A percentile compares a stretch with the other conserved stretches of the same genome.
Conservation (phyloP, 2,329 filamentous ascomycete genomes). For the Fusarium sp. region DNA sequence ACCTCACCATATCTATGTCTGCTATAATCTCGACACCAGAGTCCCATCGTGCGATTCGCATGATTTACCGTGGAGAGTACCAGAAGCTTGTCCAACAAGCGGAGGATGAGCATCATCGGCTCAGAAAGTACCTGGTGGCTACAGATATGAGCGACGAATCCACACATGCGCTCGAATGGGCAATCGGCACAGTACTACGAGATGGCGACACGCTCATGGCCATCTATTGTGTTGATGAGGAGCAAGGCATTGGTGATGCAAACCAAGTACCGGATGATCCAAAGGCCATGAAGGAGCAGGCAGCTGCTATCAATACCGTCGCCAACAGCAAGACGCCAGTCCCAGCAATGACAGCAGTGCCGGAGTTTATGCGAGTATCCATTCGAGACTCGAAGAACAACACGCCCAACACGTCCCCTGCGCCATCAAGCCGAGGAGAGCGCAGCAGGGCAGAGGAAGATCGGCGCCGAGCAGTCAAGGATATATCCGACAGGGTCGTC, state of each 20-base stretch:
- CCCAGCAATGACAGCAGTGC: conserved; percentile 49
- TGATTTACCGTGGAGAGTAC: conserved; percentile 92
- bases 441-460: conserved; percentile 79
- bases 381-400: conserved; percentile 48
- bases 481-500: conserved; percentile 87
- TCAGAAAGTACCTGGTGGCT: conserved; percentile 94
- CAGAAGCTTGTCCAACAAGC: conserved; percentile 79
- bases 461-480: conserved; percentile 81
- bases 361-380: conserved; percentile 50
- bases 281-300: conserved; percentile 81
- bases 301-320: conserved; percentile 76
- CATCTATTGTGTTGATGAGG: conserved; percentile 94
- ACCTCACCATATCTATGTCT: conserved; percentile 83
- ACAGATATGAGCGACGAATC: conserved; percentile 96
- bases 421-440: conserved; percentile 61
- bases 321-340: conserved; percentile 54
- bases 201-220: conserved; percentile 95
- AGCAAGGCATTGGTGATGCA: conserved; percentile 70
- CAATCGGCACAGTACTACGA: conserved; percentile 91
- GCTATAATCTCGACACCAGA: conserved; percentile 81
- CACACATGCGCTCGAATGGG: conserved; percentile 96
- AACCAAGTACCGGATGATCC: conserved; percentile 77
- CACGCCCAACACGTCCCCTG: conserved; percentile 60
- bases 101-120: conserved; percentile 80
- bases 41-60: conserved; percentile 85